Conservation (phyloP, 495 filamentous ascomycete genomes). For the Hypomontagnella submonticulosa region DNA sequence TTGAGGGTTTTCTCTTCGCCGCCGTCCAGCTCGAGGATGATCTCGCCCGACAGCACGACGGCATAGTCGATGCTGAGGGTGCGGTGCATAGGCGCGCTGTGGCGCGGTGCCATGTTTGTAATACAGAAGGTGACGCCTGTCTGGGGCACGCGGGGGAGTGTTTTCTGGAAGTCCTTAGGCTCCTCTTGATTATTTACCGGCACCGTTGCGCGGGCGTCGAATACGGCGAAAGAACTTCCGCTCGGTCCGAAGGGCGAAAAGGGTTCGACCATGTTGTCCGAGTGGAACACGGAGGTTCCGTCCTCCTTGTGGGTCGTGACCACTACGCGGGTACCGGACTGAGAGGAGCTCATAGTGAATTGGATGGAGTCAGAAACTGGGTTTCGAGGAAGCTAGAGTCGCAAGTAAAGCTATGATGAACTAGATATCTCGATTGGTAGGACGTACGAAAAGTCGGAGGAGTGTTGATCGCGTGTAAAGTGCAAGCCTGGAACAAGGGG, state of each 20-base stretch:
- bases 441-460: too few relatives aligned
- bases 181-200: slow-evolving; percentile 47
- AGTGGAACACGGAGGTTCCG: slow-evolving; percentile 49
- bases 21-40: slow-evolving; percentile 49
- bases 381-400: too few relatives aligned
- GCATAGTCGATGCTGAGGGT: slow-evolving; percentile 51
- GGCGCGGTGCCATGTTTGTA: slow-evolving; percentile 38
- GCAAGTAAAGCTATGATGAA: too few relatives aligned
- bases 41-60: slow-evolving; percentile 50
- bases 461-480: too few relatives aligned
- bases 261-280: slow-evolving; percentile 40
- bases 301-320: slow-evolving; percentile 48
- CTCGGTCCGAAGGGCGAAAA: slow-evolving; percentile 50
- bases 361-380: neutral
- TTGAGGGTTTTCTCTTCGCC: slow-evolving; percentile 49
- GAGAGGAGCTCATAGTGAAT: slow-evolving; percentile 19
- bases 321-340: slow-evolving; percentile 43
- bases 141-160: slow-evolving; percentile 43
- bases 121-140: slow-evolving; percentile 45
- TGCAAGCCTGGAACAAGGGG: too few relatives aligned
- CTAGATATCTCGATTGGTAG: too few relatives aligned
- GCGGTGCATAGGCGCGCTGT: slow-evolving; percentile 50
- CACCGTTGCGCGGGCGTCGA: slow-evolving; percentile 44
- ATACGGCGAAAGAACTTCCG: slow-evolving; percentile 39
- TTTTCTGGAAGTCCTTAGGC: slow-evolving; percentile 20